Evolutionary conservation across 306 rosid genomes (phyloP), one percentile per base, ranked within the genome.

Genomic region (Pachyrhizus erosus): DNA sequence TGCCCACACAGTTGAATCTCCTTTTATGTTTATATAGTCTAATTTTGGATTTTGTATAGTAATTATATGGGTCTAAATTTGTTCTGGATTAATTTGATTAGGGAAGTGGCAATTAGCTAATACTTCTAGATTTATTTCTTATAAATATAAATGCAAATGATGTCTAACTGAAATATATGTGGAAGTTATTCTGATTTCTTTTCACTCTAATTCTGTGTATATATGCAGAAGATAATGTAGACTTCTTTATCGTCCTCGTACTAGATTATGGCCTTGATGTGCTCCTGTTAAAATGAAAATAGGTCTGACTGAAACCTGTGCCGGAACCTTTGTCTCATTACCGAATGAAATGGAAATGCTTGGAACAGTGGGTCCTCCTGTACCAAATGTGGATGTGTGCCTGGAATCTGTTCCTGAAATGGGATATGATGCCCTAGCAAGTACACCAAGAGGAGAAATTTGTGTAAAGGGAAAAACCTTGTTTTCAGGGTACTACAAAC

Each of bases 271-370:
- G 52, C 75, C 79, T 84, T 62, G 29, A 73, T 65, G 58, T 81
- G 70, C 64, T 13, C 75, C 79, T 70, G 40, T 90, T 48, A 46
- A 58, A 75, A 72, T 58, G 70, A 18, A 39, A 91, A 84, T 45
- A 96, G 99, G 99, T 88, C 83, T 96, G 80, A 93, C 99, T 9
- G 99, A 96, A 91, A 96, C 98, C 65, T 92, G 97, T 80, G 98
- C 91, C 49, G 99, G 99, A 70, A 89, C 99, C 82, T 96, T 96
- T 77, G 99, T 96, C 70, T 87, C 98, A 3, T 79, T 93, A 31
- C 99, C 99, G 79, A 77, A 96, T 87, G 97, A 93, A 84, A 29
- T 87, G 43, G 60, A 60, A 33, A 96, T 96, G 99, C 91, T 96
- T 67, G 97, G 98, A 61, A 92, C 99, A 0, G 99, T 96, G 73